Base-by-base conservation (phyloP, 2,329 filamentous ascomycete species). In the Erysiphe pulchra region DNA sequence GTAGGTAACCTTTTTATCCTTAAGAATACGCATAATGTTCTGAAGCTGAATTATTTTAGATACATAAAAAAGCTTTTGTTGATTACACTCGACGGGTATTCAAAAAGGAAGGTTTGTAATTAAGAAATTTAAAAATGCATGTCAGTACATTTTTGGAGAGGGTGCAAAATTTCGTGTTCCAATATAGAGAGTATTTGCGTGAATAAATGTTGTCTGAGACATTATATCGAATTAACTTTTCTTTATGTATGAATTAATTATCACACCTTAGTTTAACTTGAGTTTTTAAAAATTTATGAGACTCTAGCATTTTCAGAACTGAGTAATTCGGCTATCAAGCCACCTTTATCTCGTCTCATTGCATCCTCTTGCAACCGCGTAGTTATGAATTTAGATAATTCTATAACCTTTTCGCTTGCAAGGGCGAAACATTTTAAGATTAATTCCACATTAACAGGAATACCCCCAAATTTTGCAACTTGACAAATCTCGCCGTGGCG, bases 41-140 rank as follows among this genome's bases (percentile, higher is more conserved):
- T 45, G 12, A n/a, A 6, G 53, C 51, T 52, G 43, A 49, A 45
- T 16, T 42, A 5, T 13, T 39, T 34, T 46, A 82, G 77, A 73
- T 79, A 44, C 90, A 98, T 62, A 95, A 95, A 66, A 98, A 98
- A 66, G 78, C 76, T 4, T 95, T 98, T 64, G 87, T 93, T 48
- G 86, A 83, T 60, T 94, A 92, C 58, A 79, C 92, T 61, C 83
- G 86, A 53, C 80, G 92, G 56, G 63, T 86, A 41, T 81, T 90
- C 57, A 69, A 78, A 41, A 50, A 51, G n/a, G 54, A 55, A 33
- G 52, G 50, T 13, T 50, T 53, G 13, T 16, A 37, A n/a, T 24
- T 1, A 28, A 28, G 8, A 28, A 28, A 28, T 28, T 9, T 28
- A 28, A 8, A 28, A 9, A 9, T 28, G 24, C 8, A 28, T 9